phyloP scores from a whole-genome alignment of 495 filamentous ascomycete species.

The Jackrogersella minutella region DNA sequence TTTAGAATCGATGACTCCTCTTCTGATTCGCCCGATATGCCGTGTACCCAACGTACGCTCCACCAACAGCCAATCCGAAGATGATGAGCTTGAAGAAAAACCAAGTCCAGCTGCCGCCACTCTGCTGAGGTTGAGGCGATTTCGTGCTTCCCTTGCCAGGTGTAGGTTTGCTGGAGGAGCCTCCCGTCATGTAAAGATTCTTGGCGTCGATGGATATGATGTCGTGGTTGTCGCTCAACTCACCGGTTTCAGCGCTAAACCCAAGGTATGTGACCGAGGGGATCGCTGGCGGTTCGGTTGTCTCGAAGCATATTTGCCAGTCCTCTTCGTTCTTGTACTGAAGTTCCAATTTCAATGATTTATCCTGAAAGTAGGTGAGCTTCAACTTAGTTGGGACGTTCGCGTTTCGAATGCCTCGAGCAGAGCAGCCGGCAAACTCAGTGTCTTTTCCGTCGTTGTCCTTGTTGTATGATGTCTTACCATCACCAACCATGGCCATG shows the following conservation, averaged over 20 bases:
- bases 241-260: conserved; percentile 94
- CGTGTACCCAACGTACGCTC: conserved; percentile 84
- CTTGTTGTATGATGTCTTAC: conserved; percentile 88
- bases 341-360: conserved; percentile 86
- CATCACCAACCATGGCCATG: conserved; percentile 97
- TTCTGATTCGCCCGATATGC: conserved; percentile 74
- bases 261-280: conserved; percentile 93
- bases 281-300: conserved; percentile 74
- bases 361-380: conserved; percentile 97
- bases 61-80: conserved; percentile 72
- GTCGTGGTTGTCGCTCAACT: conserved; percentile 97
- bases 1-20: conserved; percentile 80
- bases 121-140: conserved; percentile 42
- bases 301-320: conserved; percentile 91
- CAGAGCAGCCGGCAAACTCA: conserved; percentile 94
- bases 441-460: conserved; percentile 93
- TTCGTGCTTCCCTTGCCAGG: conserved; percentile 52
- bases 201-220: conserved; percentile 87
- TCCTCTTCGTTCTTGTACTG: conserved; percentile 89
- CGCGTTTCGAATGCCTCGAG: conserved; percentile 84
- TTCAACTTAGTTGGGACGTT: conserved; percentile 81
- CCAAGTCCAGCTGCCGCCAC: conserved; percentile 84
- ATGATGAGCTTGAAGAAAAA: conserved; percentile 87
- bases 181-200: conserved; percentile 79
- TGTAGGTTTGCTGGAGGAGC: conserved; percentile 52